Conservation (phyloP, 225 moss, liverwort and hornwort genomes). For the Bryum argenteum region DNA sequence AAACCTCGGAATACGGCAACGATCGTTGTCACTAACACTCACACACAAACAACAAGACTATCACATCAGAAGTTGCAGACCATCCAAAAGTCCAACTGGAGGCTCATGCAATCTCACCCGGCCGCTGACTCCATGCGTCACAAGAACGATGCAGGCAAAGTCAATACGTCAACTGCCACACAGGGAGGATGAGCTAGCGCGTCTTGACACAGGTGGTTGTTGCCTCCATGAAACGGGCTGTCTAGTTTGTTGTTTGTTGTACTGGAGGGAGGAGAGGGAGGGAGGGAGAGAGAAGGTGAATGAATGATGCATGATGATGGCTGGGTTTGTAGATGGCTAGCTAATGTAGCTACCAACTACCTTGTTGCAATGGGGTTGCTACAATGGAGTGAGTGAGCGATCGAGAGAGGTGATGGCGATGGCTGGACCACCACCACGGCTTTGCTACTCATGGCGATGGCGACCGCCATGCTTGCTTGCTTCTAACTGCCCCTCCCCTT, state of each 20-base stretch:
- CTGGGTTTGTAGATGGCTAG: neutral
- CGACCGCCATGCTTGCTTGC: neutral
- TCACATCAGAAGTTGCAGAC: conserved; percentile 38
- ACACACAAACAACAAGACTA: conserved; percentile 42
- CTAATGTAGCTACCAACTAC: neutral
- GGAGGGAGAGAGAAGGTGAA: neutral
- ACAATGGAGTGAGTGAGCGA: neutral
- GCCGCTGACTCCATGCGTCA: conserved; percentile 22
- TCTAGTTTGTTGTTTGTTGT: neutral
- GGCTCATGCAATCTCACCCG: neutral
- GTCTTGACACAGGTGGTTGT: neutral
- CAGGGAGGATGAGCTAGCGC: neutral
- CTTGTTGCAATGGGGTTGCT: conserved; percentile 3
- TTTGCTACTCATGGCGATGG: conserved; percentile 26
- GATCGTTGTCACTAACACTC: conserved; percentile 24
- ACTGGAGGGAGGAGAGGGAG: neutral
- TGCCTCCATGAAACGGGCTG: neutral
- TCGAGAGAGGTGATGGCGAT: conserved; percentile 1
- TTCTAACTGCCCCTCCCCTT: too few species aligned
- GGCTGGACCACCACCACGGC: conserved; percentile 32
- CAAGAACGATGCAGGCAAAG: conserved; percentile 12
- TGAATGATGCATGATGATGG: too few species aligned
- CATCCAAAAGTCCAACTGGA: conserved; percentile 10
- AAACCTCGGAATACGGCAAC: conserved; percentile 20
- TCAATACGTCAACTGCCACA: conserved; percentile 10